Percentiles rank a stretch among this genome's conserved stretches.
These are phyloP conservation scores for Lactarius psammicola DNA, from an alignment of 768 basidiomycete species.

Conservation along the genomic window DNA sequence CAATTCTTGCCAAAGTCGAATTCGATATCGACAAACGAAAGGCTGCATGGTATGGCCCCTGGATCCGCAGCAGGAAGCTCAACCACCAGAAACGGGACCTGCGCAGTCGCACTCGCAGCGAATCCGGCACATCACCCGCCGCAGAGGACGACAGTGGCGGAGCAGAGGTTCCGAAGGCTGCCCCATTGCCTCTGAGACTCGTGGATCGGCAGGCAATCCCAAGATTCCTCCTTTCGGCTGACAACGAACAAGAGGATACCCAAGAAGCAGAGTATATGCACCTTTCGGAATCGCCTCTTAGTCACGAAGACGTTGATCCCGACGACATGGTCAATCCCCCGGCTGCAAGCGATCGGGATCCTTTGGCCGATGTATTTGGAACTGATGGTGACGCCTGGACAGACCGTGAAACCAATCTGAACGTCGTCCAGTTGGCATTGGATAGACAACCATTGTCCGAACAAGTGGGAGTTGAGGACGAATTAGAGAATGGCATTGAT, in stretches of 20 bases:
- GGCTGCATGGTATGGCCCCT: constrained; percentile 86
- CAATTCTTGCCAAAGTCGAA: constrained; percentile 90
- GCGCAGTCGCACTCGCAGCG: constrained; percentile 21
- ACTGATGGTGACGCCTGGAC: constrained; percentile 64
- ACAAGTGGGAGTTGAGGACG: constrained; percentile 32
- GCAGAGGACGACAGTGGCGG: constrained; percentile 32
- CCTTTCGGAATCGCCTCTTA: constrained; percentile 27
- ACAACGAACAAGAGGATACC: constrained; percentile 29
- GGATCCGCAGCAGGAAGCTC: constrained; percentile 63
- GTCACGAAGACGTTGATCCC: constrained; percentile 37
- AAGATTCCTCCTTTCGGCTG: constrained; percentile 28
- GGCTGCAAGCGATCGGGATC: constrained; percentile 43
- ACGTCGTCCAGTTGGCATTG: constrained; percentile 53
- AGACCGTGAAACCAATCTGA: constrained; percentile 40
- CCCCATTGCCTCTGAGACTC: constrained; percentile 51
- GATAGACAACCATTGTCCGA: constrained; percentile 42
- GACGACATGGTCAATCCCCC: constrained; percentile 43
- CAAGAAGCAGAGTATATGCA: constrained; percentile 18
- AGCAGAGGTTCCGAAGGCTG: constrained; percentile 31
- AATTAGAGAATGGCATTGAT: constrained; percentile 43
- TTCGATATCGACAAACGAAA: constrained; percentile 85
- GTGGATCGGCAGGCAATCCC: constrained; percentile 42
- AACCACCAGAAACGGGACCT: constrained; percentile 55
- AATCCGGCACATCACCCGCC: constrained; percentile 6
- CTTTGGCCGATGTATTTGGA: constrained; percentile 61